Conservation (phyloP, 2,329 filamentous ascomycete species). For the Verticillium tricorpus region DNA sequence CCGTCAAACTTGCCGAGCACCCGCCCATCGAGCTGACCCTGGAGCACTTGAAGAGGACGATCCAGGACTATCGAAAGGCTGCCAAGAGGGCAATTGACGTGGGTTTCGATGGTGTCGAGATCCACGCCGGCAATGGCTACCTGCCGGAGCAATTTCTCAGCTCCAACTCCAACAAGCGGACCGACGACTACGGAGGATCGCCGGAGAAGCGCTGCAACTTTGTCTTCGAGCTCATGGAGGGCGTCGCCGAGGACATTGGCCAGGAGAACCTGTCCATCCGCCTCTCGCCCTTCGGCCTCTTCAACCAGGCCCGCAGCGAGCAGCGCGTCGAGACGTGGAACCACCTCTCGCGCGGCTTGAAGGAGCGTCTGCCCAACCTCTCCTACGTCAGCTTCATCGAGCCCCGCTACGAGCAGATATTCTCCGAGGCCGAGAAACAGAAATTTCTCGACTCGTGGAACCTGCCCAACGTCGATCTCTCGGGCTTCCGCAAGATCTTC, state of each 20-base stretch:
- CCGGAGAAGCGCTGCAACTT: slow-evolving; percentile 39
- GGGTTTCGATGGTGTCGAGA: slow-evolving; percentile 43
- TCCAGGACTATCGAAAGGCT: slow-evolving; percentile 22
- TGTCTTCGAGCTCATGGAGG: slow-evolving; percentile 48
- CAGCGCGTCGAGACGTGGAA: slow-evolving; percentile 50
- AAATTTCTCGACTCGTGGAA: slow-evolving; percentile 43
- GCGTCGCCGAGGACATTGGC: slow-evolving; percentile 36
- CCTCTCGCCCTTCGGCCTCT: slow-evolving; percentile 43
- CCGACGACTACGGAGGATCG: slow-evolving; percentile 28
- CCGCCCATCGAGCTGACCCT: slow-evolving; percentile 28
- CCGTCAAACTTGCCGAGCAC: slow-evolving; percentile 29
- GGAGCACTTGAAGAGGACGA: slow-evolving; percentile 33
- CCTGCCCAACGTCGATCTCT: slow-evolving; percentile 37
- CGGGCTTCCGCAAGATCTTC: slow-evolving; percentile 45
- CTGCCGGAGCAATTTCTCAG: slow-evolving; percentile 34
- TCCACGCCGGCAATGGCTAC: slow-evolving; percentile 35
- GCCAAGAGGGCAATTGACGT: slow-evolving; percentile 43
- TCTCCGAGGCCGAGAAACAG: slow-evolving; percentile 42
- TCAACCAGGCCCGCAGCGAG: slow-evolving; percentile 44
- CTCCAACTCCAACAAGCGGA: slow-evolving; percentile 29
- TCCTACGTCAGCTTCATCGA: slow-evolving; percentile 54
- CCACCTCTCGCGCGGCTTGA: slow-evolving; percentile 43
- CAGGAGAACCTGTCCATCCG: slow-evolving; percentile 39
- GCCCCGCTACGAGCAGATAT: slow-evolving; percentile 49
- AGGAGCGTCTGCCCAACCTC: slow-evolving; percentile 34